A percentile compares a stretch with the other conserved stretches of the same genome.
Evolutionary conservation across 78 protist genomes (phyloP).

Genomic region (Dictyostelium intermedium): DNA sequence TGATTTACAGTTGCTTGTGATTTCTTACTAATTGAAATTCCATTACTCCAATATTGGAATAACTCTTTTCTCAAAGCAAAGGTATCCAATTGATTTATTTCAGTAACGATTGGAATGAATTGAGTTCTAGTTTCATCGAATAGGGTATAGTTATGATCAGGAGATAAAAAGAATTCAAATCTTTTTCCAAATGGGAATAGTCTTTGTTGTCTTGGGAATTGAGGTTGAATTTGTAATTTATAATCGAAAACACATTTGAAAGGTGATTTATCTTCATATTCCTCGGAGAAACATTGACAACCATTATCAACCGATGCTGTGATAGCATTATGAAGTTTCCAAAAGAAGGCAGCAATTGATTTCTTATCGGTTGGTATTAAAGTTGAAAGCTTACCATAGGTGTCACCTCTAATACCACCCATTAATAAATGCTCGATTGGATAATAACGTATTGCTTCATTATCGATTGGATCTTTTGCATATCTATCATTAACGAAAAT

Average conservation of each 20-base stretch:
- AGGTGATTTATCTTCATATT: not conserved
- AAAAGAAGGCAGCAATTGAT: not conserved
- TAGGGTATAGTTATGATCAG: not conserved
- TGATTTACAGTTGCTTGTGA: not conserved
- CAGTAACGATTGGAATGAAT: not conserved
- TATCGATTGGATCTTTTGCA: not conserved
- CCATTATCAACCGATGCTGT: not conserved
- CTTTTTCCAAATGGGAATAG: not conserved
- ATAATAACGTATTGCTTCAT: slow-evolving; percentile 21
- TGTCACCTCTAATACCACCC: slow-evolving; percentile 15
- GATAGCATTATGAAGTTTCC: slow-evolving; percentile 13
- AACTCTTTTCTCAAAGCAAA: not conserved
- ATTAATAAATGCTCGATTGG: slow-evolving; percentile 23
- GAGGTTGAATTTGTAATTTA: not conserved
- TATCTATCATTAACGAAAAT: not conserved
- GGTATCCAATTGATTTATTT: not conserved
- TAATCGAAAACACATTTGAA: slow-evolving; percentile 7
- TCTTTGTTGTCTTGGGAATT: slow-evolving; percentile 4
- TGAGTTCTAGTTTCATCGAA: not conserved
- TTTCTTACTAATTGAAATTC: not conserved
- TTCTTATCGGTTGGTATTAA: not conserved
- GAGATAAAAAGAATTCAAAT: slow-evolving; percentile 9
- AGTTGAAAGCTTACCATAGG: not conserved
- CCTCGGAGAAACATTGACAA: not conserved
- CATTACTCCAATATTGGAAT: not conserved